Evolutionary conservation across 192 early-diverging fungal genomes (phyloP), one percentile per base, ranked within the genome.

Genomic region (Glomus cerebriforme): DNA sequence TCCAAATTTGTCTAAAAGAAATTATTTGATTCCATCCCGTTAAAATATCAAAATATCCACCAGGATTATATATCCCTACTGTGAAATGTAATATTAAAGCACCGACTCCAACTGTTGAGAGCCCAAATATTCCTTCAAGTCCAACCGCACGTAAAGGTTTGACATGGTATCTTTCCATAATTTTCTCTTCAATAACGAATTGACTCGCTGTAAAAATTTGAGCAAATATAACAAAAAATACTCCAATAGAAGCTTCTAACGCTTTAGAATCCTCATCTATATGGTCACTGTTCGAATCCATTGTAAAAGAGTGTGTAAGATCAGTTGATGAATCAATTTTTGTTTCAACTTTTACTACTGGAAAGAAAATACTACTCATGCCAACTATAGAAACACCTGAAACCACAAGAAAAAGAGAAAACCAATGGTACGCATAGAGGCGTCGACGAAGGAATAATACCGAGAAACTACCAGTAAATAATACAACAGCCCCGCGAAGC

Each of bases 121-220:
- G 86, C 59, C 98, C 98, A 86, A 97, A 98, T 7, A 90, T 78
- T 45, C 98, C 98, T 83, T 99, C 98, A 13, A 96, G 90, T 0
- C 96, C 98, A 24, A 99, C 96, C 2, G 96, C 96, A 70, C 93
- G 92, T 77, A 98, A 86, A 27, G 98, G 93, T 31, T 90, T 91
- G 39, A 97, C 85, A 7, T 91, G 84, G 83, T 94, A 99, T 72
- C 82, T 87, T 24, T 82, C 79, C 87, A 99, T 87, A 75, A 99
- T 92, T 82, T 94, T 96, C 81, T 99, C 98, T 80, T 99, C 98
- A 62, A 98, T 86, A 24, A 99, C 96, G 87, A 99, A 99, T 85
- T 97, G 96, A 1, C 91, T 85, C 13, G 98, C 96, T 0, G 96
- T 96, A 81, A 99, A 94, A 54, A 95, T 83, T 83, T 99, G 98